Evolutionary conservation across 441 rosid genomes (phyloP), one percentile per base, ranked within the genome.

Genomic region (Populus hybrid): DNA sequence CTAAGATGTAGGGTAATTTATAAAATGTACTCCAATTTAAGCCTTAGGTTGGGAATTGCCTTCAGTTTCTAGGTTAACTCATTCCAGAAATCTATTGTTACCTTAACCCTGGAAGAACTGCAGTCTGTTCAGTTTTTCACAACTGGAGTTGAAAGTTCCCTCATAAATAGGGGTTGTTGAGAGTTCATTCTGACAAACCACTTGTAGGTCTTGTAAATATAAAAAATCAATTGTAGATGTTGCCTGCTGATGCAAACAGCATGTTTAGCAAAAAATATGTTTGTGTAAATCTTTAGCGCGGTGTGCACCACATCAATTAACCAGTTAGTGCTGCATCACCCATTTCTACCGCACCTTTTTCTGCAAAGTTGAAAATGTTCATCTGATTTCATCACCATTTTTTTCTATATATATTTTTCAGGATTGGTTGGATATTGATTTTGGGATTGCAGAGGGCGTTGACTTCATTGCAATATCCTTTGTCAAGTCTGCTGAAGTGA

Each of bases 341-440:
- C 28, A 21, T 61, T 23, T 61, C 63, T 3, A 61, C 28, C 0
- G 11, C 6, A 21, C 66, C 26, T 21, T 21, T 61, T n/a, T 61
- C 66, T 61, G 66, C 6, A 10, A 61, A 21, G 24, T 61, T 61
- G 24, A 61, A 61, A 61, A 61, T 61, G 66, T 21, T 21, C 28
- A 61, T 66, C 30, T 42, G 63, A 7, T 23, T 6, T 21, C 9
- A 6, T 46, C 7, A 57, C 50, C 34, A 18, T 24, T 40, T 65
- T 5, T 38, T 67, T 81, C 63, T 3, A 14, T 23, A 42, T 57
- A 57, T 57, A 57, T 57, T 71, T 77, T 82, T 71, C 92, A 97
- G 99, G 99, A 97, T 69, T 94, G 99, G 99, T 84, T 94, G 83
- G 99, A 97, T 85, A 97, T 97, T 65, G 99, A 97, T 83, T 97